These are phyloP conservation scores for Triticum dicoccoides DNA, from an alignment of 176 grass and related monocot species.

Conservation along the genomic window DNA sequence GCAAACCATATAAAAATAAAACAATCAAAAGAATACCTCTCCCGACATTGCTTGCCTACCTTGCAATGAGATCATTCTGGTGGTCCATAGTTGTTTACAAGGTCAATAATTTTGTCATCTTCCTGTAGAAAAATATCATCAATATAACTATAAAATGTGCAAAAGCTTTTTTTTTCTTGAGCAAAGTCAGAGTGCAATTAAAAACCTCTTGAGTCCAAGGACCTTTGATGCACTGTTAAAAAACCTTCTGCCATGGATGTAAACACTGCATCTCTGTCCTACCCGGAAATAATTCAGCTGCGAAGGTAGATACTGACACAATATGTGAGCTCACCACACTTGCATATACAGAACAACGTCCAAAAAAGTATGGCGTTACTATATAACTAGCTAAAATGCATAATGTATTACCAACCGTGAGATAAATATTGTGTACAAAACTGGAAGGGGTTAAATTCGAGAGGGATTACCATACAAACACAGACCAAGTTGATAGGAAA, in stretches of 20 bases:
- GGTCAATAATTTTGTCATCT: slow-evolving; percentile 83
- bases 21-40: slow-evolving; percentile 53
- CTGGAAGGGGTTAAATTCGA: too few relatives aligned
- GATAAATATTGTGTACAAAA: too few relatives aligned
- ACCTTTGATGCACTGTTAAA: slow-evolving; percentile 85
- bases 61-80: slow-evolving; percentile 97
- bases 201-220: slow-evolving; percentile 92
- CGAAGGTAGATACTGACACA: slow-evolving; percentile 25
- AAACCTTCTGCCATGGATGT: slow-evolving; percentile 97
- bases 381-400: slow-evolving; percentile 1
- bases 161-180: slow-evolving; percentile 9
- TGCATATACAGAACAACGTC: not conserved
- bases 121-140: slow-evolving; percentile 42
- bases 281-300: slow-evolving; percentile 16
- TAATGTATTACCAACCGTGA: not conserved
- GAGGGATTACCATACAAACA: too few relatives aligned
- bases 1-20: not conserved
- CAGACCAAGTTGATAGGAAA: too few relatives aligned
- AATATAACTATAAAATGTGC: not conserved
- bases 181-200: slow-evolving; percentile 20
- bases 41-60: slow-evolving; percentile 75
- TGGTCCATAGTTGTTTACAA: slow-evolving; percentile 86
- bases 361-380: not conserved
- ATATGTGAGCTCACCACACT: slow-evolving; percentile 17
- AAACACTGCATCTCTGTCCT: slow-evolving; percentile 97